Evolutionary conservation across 768 basidiomycete genomes (phyloP).

Genomic region (Xanthoconium stramineum): DNA sequence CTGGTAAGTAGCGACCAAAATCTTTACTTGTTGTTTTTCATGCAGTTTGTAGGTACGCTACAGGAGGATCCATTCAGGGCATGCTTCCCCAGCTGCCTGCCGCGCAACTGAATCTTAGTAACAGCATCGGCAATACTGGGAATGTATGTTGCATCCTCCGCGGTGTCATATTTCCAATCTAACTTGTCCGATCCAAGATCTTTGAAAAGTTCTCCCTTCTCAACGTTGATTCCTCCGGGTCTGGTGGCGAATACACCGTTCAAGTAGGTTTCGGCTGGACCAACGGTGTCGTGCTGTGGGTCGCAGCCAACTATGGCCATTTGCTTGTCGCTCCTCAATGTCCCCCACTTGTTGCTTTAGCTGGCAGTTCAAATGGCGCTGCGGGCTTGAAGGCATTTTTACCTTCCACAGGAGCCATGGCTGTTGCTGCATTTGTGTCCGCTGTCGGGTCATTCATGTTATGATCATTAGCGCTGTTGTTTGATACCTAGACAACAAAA

Average conservation of each 20-base stretch:
- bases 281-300: conserved; percentile 77
- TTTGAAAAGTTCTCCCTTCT: conserved; percentile 83
- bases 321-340: conserved; percentile 61
- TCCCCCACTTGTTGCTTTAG: conserved; percentile 39
- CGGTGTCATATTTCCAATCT: no score
- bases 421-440: not conserved
- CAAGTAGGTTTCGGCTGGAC: conserved; percentile 91
- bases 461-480: not conserved
- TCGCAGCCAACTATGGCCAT: conserved; percentile 63
- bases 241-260: conserved; percentile 86
- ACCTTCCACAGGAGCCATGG: not conserved
- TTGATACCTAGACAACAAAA: no score
- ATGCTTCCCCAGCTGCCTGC: conserved; percentile 68
- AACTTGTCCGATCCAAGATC: conserved; percentile 48
- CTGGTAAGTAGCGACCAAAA: conserved; percentile 50
- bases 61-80: conserved; percentile 78
- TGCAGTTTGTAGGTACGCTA: conserved; percentile 59
- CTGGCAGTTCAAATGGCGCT: conserved; percentile 5
- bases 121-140: conserved; percentile 64
- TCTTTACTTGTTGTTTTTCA: not conserved
- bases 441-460: conserved; percentile 3
- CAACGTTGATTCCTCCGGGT: conserved; percentile 75
- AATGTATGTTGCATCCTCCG: conserved; percentile 50
- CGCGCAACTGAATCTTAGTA: conserved; percentile 64
- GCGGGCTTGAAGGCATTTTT: not conserved